Evolutionary conservation across 208 protist genomes (phyloP), one percentile per base, ranked within the genome.

Genomic region (Endotrypanum monterogeii): DNA sequence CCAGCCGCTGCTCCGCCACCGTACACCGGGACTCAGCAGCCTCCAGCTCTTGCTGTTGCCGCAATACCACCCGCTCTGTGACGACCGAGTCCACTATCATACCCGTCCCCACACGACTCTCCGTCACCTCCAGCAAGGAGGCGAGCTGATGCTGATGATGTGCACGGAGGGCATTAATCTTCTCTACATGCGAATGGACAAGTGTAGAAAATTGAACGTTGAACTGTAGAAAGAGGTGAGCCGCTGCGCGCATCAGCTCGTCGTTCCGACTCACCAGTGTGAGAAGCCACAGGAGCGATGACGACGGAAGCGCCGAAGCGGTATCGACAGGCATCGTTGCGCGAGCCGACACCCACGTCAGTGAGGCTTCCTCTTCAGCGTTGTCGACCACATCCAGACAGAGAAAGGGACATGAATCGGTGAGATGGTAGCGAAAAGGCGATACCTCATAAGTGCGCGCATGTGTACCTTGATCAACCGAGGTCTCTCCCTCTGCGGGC

Each of bases 81-180:
- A 94, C 70, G 18, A 83, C 75, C 18, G 84, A 85, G 71, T 86
- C 83, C 18, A 96, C 89, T n/a, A 95, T 82, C 79, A 93, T 87
- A 66, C 88, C 80, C 4, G 54, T 30, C 41, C 37, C 61, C 3
- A 83, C 72, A 41, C 80, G 78, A n/a, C 48, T 72, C 71, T 81
- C 82, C 18, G 79, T 73, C n/a, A 88, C 83, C 60, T 94, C 86
- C 3, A 96, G 67, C 12, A 96, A 61, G 35, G 83, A 78, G 12
- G 73, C 67, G 0, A 96, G 78, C 73, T 93, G 85, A 55, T 80
- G 56, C 54, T 88, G 85, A 23, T 96, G 91, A 14, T 69, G 74
- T 55, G 44, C 70, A 18, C 83, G 88, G n/a, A 96, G 76, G 28
- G 41, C 18, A 39, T 79, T 73, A 16, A 91, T 62, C 0, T 46